Evolutionary conservation across 2,329 filamentous ascomycete genomes (phyloP).

Genomic region (Xylariaceae sp.): DNA sequence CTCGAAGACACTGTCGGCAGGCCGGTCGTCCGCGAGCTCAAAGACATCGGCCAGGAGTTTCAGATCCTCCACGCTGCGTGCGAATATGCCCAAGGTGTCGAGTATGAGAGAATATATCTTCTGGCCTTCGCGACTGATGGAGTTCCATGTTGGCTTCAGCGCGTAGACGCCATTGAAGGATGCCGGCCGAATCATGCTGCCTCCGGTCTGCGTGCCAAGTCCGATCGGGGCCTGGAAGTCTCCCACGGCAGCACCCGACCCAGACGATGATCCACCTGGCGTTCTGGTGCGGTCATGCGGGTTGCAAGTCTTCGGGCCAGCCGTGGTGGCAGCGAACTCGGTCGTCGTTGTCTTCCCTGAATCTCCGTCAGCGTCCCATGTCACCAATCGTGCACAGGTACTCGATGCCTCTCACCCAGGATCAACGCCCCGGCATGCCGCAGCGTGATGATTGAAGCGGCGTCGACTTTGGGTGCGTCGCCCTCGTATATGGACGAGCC

Average conservation of each 20-base stretch:
- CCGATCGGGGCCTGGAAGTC: slow-evolving; percentile 59
- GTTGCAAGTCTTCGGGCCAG: slow-evolving; percentile 53
- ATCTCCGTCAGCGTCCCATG: no score
- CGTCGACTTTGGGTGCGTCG: slow-evolving; percentile 44
- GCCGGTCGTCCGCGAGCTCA: slow-evolving; percentile 46
- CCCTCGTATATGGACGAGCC: slow-evolving; percentile 50
- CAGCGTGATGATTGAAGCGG: slow-evolving; percentile 46
- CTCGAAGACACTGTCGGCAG: slow-evolving; percentile 17
- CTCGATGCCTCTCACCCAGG: slow-evolving; percentile 31
- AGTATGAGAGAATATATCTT: slow-evolving; percentile 54
- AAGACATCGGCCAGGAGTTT: slow-evolving; percentile 52
- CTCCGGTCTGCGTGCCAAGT: slow-evolving; percentile 63
- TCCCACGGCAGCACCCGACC: slow-evolving; percentile 61
- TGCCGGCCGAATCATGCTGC: slow-evolving; percentile 59
- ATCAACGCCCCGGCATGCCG: slow-evolving; percentile 53
- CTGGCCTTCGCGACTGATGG: slow-evolving; percentile 57
- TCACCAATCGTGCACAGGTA: slow-evolving; percentile 4
- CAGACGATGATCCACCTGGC: slow-evolving; percentile 64
- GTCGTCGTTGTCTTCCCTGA: slow-evolving; percentile 56
- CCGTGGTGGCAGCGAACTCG: slow-evolving; percentile 56
- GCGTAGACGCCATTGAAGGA: slow-evolving; percentile 63
- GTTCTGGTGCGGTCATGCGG: slow-evolving; percentile 62
- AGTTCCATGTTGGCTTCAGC: slow-evolving; percentile 63
- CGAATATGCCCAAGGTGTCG: slow-evolving; percentile 60
- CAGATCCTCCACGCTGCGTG: slow-evolving; percentile 54